Evolutionary conservation across 2,329 filamentous ascomycete species (phyloP), one percentile per base, ranked within the genome.

Genomic region (Helicocarpus griseus): DNA sequence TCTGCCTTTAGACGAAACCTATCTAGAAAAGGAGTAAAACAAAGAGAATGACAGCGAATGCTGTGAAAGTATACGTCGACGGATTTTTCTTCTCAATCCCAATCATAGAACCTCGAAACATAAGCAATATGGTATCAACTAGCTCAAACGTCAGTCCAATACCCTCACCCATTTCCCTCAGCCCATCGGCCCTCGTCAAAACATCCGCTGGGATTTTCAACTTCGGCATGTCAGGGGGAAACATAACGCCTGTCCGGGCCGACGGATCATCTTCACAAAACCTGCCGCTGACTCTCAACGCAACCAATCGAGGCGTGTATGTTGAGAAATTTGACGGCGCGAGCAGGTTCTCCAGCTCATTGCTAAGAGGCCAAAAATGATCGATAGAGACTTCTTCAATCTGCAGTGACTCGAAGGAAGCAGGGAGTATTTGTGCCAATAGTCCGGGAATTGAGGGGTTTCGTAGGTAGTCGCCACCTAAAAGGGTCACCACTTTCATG

Each of bases 401-500:
- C 2, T 31, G 29, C 7, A 44, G 41, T 2, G 41, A 31, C 41
- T 44, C 24, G 24, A 44, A 9, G 14, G 41, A 44, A 17, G 26
- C 5, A 8, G 26, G 41, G 24, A 44, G 26, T 2, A 44, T 29
- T 3, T 5, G 26, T 29, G 26, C 7, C 7, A 44, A n/a, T n/a
- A 3, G 41, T 8, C 19, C 5, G 9, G 7, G 2, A 44, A 5
- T n/a, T 44, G 24, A 3, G 7, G 8, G 3, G 14, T 24, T n/a
- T 19, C 2, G 5, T 11, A 22, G 31, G 17, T 83, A 83, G 8
- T 85, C 88, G 65, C 73, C 79, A 2, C 77, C 80, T 19, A 49
- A 11, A 14, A 49, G 35, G n/a, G 21, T 39, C 5, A 6, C 1
- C 14, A 21, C n/a, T 2, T 13, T 6, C 14, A 49, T 49, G 19